Conservation (phyloP, 805 yeast species). For the Clavispora asparagi region DNA sequence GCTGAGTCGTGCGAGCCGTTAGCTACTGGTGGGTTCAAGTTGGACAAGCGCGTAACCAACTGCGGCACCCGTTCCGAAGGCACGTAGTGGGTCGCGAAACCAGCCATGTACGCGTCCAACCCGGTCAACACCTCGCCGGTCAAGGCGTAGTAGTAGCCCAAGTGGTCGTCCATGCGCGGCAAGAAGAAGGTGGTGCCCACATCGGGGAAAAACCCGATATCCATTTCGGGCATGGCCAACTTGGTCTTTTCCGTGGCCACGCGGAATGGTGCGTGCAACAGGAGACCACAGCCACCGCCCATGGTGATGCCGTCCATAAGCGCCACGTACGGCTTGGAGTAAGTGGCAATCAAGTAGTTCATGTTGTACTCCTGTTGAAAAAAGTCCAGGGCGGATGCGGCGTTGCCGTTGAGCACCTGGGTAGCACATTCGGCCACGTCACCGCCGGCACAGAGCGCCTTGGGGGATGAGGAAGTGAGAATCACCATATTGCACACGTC, state of each 20-base stretch:
- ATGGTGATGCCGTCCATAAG: constrained; percentile 88
- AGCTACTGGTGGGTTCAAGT: constrained; percentile 43
- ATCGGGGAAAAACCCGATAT: constrained; percentile 93
- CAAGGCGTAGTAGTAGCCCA: constrained; percentile 81
- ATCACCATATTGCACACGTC: constrained; percentile 59
- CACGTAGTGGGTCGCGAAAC: constrained; percentile 88
- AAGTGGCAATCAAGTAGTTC: constrained; percentile 76
- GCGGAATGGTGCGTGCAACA: constrained; percentile 88
- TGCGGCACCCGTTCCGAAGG: constrained; percentile 59
- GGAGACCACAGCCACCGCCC: constrained; percentile 97
- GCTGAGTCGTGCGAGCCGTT: constrained; percentile 22
- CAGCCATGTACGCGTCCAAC: constrained; percentile 73
- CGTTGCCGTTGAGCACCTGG: constrained; percentile 44
- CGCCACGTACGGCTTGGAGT: constrained; percentile 80
- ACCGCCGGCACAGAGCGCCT: constrained; percentile 93
- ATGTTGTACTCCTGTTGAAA: constrained; percentile 79
- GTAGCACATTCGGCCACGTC: constrained; percentile 82
- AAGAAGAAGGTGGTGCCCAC: constrained; percentile 91
- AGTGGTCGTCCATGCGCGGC: constrained; percentile 72
- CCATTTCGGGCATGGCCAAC: constrained; percentile 97
- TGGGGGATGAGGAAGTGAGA: constrained; percentile 58
- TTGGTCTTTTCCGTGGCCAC: constrained; percentile 87
- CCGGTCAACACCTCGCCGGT: constrained; percentile 81
- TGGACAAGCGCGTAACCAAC: constrained; percentile 60
- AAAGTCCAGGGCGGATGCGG: constrained; percentile 51